These are phyloP conservation scores for Coniosporium apollinis DNA, from an alignment of 495 filamentous ascomycete species.

Conservation along the genomic window DNA sequence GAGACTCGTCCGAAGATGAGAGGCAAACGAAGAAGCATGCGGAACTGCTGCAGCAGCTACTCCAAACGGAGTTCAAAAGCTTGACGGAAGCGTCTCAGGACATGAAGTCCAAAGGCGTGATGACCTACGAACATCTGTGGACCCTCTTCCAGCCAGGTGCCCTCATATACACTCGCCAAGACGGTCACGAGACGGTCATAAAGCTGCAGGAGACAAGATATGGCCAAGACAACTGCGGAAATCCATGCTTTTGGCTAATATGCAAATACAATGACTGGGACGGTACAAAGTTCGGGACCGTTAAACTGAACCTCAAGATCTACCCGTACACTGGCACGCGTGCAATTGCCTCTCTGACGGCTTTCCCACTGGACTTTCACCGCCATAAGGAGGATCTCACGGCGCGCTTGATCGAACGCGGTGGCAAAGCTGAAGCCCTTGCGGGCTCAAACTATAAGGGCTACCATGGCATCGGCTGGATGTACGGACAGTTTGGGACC, in stretches of 20 bases:
- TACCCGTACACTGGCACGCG: slow-evolving; percentile 36
- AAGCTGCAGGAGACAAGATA: slow-evolving; percentile 21
- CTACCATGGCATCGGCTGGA: slow-evolving; percentile 35
- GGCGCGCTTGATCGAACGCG: slow-evolving; percentile 19
- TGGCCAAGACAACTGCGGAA: slow-evolving; percentile 15
- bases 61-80: slow-evolving; percentile 42
- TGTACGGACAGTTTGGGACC: slow-evolving; percentile 7
- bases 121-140: slow-evolving; percentile 43
- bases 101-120: slow-evolving; percentile 37
- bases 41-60: slow-evolving; percentile 36
- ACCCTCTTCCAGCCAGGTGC: slow-evolving; percentile 35
- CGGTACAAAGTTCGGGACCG: slow-evolving; percentile 39
- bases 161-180: slow-evolving; percentile 23
- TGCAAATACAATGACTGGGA: slow-evolving; percentile 40
- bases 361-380: slow-evolving; percentile 43
- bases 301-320: slow-evolving; percentile 27
- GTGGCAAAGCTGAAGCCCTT: slow-evolving; percentile 25
- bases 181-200: slow-evolving; percentile 25
- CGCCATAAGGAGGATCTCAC: slow-evolving; percentile 25
- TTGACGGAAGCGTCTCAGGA: slow-evolving; percentile 40
- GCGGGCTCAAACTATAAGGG: slow-evolving; percentile 44
- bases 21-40: slow-evolving; percentile 35
- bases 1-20: slow-evolving; percentile 26
- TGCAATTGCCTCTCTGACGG: slow-evolving; percentile 36
- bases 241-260: slow-evolving; percentile 19